phyloP scores from a whole-genome alignment of 1,139 yeast species.

The Pichia inconspicua region DNA sequence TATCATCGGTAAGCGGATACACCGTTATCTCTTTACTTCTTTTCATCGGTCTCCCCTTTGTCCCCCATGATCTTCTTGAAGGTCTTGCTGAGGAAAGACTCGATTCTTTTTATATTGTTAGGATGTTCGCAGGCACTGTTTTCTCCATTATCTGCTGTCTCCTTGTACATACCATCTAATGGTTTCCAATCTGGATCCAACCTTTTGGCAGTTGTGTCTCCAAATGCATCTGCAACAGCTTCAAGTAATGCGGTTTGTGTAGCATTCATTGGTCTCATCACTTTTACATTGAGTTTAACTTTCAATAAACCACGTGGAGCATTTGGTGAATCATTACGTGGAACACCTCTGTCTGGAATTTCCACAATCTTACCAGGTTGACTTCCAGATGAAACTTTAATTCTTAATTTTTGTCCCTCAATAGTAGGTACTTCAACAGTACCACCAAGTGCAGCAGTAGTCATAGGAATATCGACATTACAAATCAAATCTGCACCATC shows the following conservation, averaged over 20 bases:
- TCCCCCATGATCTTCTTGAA: slow-evolving; percentile 41
- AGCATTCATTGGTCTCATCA: slow-evolving; percentile 71
- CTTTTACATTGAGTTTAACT: slow-evolving; percentile 64
- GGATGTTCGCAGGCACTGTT: slow-evolving; percentile 41
- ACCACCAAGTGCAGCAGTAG: slow-evolving; percentile 97
- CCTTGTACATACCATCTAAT: slow-evolving; percentile 25
- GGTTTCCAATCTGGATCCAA: slow-evolving; percentile 53
- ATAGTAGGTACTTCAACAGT: slow-evolving; percentile 80
- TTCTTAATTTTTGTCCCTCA: slow-evolving; percentile 55
- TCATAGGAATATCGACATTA: slow-evolving; percentile 69
- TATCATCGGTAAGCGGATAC: no score
- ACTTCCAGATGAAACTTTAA: slow-evolving; percentile 82
- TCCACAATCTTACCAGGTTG: slow-evolving; percentile 69
- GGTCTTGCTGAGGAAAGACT: slow-evolving; percentile 54
- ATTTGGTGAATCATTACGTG: slow-evolving; percentile 46
- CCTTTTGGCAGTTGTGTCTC: slow-evolving; percentile 72
- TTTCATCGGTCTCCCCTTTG: slow-evolving; percentile 9
- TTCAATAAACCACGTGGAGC: slow-evolving; percentile 66
- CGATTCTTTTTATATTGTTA: slow-evolving; percentile 51
- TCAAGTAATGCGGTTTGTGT: slow-evolving; percentile 88
- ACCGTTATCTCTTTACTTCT: not conserved
- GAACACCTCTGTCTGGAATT: slow-evolving; percentile 85
- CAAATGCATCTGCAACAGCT: slow-evolving; percentile 85
- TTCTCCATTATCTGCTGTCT: slow-evolving; percentile 6
- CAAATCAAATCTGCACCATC: slow-evolving; percentile 57